Evolutionary conservation across 1,284 basidiomycete species (phyloP), one percentile per base, ranked within the genome.

Genomic region (Ustilago xerochloae): DNA sequence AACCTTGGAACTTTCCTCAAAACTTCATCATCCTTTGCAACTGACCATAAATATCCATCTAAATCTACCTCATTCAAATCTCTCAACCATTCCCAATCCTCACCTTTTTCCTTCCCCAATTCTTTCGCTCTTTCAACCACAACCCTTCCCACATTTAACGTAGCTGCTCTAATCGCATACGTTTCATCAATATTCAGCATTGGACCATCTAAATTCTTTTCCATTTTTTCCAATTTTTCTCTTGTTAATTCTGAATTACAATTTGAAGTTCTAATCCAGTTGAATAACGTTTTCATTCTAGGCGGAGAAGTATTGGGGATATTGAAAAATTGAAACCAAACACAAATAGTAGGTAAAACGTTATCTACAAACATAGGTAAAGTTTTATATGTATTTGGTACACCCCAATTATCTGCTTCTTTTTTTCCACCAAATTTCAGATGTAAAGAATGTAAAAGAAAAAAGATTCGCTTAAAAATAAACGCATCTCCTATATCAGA

Each of bases 391-490:
- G 91, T 85, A 35, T 87, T 82, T 2, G 63, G 74, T 10, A 75
- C 36, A 91, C 35, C 3, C 41, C 46, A 62, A n/a, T n/a, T n/a
- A n/a, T n/a, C n/a, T n/a, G n/a, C n/a, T 1, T 61, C 57, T 3
- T 29, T 12, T 9, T 24, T 32, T 1, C 18, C 9, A 12, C 9
- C 4, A n/a, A 79, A 58, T 0, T 91, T 89, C 36, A 90, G 83
- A 18, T 85, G 85, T 55, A 94, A 86, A 7, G 90, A 90, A 66
- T 92, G 89, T 41, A 94, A 86, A 39, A 95, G 88, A 84, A 93
- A 92, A 29, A 95, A 86, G 2, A 92, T 93, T 80, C 94, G 94
- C 85, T 94, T 94, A 87, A 93, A 92, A 80, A 92, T 88, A 84
- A 92, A 94, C 10, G 94, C 88, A 8, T 63, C 26, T 18, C 41